These are phyloP conservation scores for Parsonsia alboflavescens DNA, from an alignment of 257 asterid species.

Conservation along the genomic window DNA sequence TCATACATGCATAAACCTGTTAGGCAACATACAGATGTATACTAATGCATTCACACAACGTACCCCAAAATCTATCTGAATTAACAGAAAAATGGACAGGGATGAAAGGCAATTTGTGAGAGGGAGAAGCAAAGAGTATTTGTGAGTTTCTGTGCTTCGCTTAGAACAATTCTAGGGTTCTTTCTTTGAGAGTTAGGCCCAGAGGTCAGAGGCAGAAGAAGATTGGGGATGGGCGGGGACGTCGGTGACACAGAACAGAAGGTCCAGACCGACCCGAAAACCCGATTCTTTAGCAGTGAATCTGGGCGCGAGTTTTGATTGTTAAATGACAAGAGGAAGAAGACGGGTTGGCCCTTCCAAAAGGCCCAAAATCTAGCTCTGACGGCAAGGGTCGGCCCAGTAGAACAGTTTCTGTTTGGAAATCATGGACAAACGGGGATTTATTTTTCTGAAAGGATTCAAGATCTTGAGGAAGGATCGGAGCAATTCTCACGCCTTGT, in stretches of 20 bases:
- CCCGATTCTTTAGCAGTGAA: slow-evolving; percentile 23
- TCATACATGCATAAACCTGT: background rate
- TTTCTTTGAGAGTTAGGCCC: background rate
- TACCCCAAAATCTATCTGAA: background rate
- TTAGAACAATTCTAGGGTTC: slow-evolving; percentile 10
- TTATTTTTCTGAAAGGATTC: no score
- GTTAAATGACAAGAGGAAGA: background rate
- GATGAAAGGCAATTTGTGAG: background rate
- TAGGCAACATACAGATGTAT: background rate
- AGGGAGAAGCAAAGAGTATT: background rate
- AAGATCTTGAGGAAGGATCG: no score
- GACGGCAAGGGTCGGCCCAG: background rate
- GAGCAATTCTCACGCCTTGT: no score
- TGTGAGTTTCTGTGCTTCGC: background rate
- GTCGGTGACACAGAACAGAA: slow-evolving; percentile 6
- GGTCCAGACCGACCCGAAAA: slow-evolving; percentile 20
- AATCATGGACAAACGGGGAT: background rate
- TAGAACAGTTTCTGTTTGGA: background rate
- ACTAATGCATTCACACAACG: background rate
- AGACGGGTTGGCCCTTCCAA: background rate
- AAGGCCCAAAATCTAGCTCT: background rate
- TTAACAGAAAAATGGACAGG: slow-evolving; percentile 1
- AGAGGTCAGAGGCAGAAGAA: slow-evolving; percentile 2
- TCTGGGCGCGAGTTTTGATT: slow-evolving; percentile 26
- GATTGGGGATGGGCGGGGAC: slow-evolving; percentile 6